Conservation (phyloP, 371 early-diverging fungal species). For the Mucor plumbeus region DNA sequence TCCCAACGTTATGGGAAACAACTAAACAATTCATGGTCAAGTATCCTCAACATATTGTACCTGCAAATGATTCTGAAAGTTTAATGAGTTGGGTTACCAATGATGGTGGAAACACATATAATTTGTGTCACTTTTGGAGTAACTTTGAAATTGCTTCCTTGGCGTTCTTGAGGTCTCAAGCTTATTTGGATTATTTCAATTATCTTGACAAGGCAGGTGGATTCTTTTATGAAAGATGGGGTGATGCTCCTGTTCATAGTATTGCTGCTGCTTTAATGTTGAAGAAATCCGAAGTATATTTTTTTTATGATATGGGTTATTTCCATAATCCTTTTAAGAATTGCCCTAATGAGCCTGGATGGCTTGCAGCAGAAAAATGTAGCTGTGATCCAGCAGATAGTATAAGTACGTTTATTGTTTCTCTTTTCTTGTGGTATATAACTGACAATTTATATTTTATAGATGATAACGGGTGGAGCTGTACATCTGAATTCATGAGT, state of each 20-base stretch:
- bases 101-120: slow-evolving; percentile 58
- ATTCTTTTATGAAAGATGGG: slow-evolving; percentile 97
- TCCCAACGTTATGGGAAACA: slow-evolving; percentile 83
- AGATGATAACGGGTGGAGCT: slow-evolving; percentile 38
- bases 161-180: slow-evolving; percentile 74
- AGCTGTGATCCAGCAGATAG: slow-evolving; percentile 60
- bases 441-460: background rate
- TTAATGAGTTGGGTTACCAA: slow-evolving; percentile 43
- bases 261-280: slow-evolving; percentile 89
- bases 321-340: slow-evolving; percentile 73
- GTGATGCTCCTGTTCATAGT: slow-evolving; percentile 97
- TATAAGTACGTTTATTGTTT: slow-evolving; percentile 46
- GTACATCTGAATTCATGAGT: slow-evolving; percentile 34
- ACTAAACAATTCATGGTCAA: slow-evolving; percentile 59
- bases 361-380: slow-evolving; percentile 59
- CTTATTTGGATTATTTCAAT: slow-evolving; percentile 74
- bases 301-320: slow-evolving; percentile 93
- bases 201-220: slow-evolving; percentile 85
- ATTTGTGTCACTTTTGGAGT: slow-evolving; percentile 95
- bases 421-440: background rate
- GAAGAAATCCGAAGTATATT: slow-evolving; percentile 81
- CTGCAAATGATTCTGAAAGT: slow-evolving; percentile 37
- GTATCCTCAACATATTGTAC: slow-evolving; percentile 52
- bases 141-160: slow-evolving; percentile 95
- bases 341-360: slow-evolving; percentile 68